These are phyloP conservation scores for Pyrrhoderma noxium DNA, from an alignment of 1,284 basidiomycete species.

Conservation along the genomic window DNA sequence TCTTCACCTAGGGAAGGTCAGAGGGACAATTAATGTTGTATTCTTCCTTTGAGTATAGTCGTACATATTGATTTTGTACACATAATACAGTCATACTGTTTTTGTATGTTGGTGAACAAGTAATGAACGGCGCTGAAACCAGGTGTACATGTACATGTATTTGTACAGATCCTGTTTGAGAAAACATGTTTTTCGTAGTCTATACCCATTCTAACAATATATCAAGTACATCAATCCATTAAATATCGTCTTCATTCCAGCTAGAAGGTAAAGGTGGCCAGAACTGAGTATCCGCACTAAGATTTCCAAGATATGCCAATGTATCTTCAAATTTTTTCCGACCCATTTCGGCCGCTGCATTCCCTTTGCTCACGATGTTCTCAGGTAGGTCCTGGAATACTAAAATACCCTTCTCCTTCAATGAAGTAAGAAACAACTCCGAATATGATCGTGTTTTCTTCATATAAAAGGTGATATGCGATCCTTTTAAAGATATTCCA, in stretches of 20 bases:
- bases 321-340: conserved; percentile 58
- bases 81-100: too few species aligned
- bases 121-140: too few species aligned
- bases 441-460: conserved; percentile 4
- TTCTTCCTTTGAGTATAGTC: too few species aligned
- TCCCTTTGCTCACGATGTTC: conserved; percentile 47
- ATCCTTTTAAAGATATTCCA: conserved; percentile 20
- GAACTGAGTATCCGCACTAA: not conserved
- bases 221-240: not conserved
- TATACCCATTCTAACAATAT: not conserved
- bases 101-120: too few species aligned
- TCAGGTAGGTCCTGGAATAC: conserved; percentile 33
- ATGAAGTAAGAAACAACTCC: not conserved
- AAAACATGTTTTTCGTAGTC: too few species aligned
- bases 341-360: conserved; percentile 50
- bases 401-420: conserved; percentile 26
- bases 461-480: conserved; percentile 12
- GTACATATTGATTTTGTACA: too few species aligned
- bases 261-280: conserved; percentile 13
- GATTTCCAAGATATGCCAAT: conserved; percentile 22
- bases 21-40: too few species aligned
- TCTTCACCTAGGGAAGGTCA: too few species aligned
- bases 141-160: too few species aligned
- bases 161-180: too few species aligned
- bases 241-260: conserved; percentile 10